Conservation (phyloP, 176 grass and related monocot species). For the Bothriochloa decipiens region DNA sequence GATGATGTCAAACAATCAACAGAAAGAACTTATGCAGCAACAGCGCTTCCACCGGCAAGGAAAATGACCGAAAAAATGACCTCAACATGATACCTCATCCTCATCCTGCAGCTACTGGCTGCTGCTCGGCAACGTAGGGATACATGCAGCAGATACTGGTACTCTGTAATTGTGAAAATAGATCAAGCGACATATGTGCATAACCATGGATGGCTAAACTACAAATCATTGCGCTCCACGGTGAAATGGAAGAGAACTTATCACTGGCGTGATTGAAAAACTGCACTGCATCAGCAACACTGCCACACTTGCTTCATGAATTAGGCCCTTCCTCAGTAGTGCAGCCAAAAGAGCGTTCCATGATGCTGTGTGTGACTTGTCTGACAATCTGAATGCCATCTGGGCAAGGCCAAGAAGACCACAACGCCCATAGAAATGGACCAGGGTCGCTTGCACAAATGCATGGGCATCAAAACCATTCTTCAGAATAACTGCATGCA, state of each 20-base stretch:
- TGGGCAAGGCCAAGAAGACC: conserved; percentile 37
- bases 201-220: conserved; percentile 84
- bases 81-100: too few species aligned
- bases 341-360: conserved; percentile 64
- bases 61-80: too few species aligned
- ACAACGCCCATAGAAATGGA: conserved; percentile 62
- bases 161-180: conserved; percentile 59
- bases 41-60: too few species aligned
- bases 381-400: conserved; percentile 53
- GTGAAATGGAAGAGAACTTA: conserved; percentile 53
- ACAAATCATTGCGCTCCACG: conserved; percentile 80
- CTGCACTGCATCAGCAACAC: conserved; percentile 48
- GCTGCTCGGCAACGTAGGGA: too few species aligned
- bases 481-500: conserved; percentile 60
- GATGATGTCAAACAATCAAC: too few species aligned
- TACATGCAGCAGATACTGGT: too few species aligned
- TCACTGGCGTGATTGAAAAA: conserved; percentile 51
- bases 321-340: conserved; percentile 39
- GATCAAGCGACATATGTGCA: conserved; percentile 52
- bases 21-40: too few species aligned
- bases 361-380: conserved; percentile 55
- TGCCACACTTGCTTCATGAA: conserved; percentile 59
- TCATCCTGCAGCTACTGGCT: too few species aligned
- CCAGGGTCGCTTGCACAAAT: conserved; percentile 65
- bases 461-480: conserved; percentile 57